These are phyloP conservation scores for Microstegium vimineum DNA, from an alignment of 176 grass and related monocot genomes.

Conservation along the genomic window DNA sequence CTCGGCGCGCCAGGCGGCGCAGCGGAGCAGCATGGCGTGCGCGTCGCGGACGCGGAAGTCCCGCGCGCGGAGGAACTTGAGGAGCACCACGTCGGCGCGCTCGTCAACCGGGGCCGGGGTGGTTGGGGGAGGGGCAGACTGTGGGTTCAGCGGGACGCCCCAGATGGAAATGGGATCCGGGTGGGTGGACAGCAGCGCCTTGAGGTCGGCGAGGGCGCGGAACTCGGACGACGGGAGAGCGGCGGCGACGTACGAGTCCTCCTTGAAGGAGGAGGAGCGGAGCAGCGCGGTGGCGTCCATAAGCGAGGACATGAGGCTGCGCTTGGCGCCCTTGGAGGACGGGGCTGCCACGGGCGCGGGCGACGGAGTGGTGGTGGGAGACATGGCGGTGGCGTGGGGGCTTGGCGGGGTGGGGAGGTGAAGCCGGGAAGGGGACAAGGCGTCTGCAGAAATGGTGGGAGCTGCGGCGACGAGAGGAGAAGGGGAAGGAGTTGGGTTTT, in stretches of 20 bases:
- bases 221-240: conserved; percentile 61
- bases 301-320: conserved; percentile 72
- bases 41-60: conserved; percentile 83
- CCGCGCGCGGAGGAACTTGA: conserved; percentile 86
- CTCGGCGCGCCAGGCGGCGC: conserved; percentile 73
- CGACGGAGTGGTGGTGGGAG: conserved; percentile 34
- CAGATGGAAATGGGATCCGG: conserved; percentile 76
- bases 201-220: conserved; percentile 75
- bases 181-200: conserved; percentile 51
- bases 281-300: conserved; percentile 68
- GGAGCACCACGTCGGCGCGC: conserved; percentile 81
- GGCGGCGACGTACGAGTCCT: conserved; percentile 87
- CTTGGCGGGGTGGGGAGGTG: not conserved
- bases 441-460: conserved; percentile 16
- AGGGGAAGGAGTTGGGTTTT: not conserved
- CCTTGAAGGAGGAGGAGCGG: conserved; percentile 75
- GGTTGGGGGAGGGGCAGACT: not conserved
- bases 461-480: not conserved
- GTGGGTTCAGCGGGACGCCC: conserved; percentile 54
- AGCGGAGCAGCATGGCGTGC: conserved; percentile 75
- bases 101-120: conserved; percentile 33
- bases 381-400: conserved; percentile 1
- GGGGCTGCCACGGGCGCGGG: not conserved
- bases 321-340: conserved; percentile 41
- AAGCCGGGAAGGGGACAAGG: not conserved